phyloP scores from a whole-genome alignment of 140 eudicot genomes.

The Oenanthe javanica region DNA sequence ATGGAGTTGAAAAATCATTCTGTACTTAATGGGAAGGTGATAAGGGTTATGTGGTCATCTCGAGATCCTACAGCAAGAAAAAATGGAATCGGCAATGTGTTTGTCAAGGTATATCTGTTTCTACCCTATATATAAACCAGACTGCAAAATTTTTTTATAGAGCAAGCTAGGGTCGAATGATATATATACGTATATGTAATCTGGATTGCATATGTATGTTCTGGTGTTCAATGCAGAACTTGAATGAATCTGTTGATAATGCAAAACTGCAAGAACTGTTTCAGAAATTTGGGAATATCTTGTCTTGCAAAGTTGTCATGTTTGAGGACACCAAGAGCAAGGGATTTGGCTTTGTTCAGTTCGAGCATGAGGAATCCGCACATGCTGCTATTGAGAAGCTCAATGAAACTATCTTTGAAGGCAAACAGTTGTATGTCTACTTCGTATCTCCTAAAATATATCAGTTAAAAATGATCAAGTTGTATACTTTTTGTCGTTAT shows the following conservation, averaged over 20 bases:
- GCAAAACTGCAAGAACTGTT: constrained; percentile 69
- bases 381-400: constrained; percentile 70
- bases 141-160: background rate
- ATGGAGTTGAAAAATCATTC: constrained; percentile 68
- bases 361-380: constrained; percentile 68
- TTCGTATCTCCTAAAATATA: background rate
- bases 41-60: constrained; percentile 72
- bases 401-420: constrained; percentile 57
- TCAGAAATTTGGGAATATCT: constrained; percentile 52
- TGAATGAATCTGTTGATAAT: constrained; percentile 53
- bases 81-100: constrained; percentile 83
- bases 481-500: background rate
- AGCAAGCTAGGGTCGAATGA: background rate
- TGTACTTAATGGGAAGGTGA: constrained; percentile 50
- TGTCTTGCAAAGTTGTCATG: constrained; percentile 75
- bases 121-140: background rate
- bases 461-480: background rate
- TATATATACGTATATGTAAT: background rate
- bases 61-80: constrained; percentile 69
- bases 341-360: constrained; percentile 91
- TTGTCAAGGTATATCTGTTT: constrained; percentile 52
- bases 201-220: background rate
- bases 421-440: constrained; percentile 65
- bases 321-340: constrained; percentile 70
- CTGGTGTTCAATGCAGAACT: constrained; percentile 45